Evolutionary conservation across 768 basidiomycete species (phyloP), one percentile per base, ranked within the genome.

Genomic region (Chalciporus pseudorubinellus): DNA sequence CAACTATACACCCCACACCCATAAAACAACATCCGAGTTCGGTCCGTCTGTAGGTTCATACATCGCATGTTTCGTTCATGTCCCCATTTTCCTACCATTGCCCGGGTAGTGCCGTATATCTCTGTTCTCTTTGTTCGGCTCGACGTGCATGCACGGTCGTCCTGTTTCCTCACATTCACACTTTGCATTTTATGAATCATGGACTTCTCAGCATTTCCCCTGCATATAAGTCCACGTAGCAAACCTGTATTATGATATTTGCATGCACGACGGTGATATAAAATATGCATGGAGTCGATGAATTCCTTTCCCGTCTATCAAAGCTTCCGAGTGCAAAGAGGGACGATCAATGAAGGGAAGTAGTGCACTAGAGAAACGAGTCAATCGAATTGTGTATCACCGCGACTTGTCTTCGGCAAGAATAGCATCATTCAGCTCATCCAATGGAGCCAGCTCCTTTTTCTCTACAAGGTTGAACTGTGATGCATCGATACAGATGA

Each of bases 391-490:
- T 45, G 22, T 50, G 22, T 50, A 57, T 53, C 39, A 63, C 54
- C 72, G 65, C 3, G 63, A 34, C 59, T 76, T 79, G 60, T 80
- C 79, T 61, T 82, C 82, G 0, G 78, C 77, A 29, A 87, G 70
- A 58, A 98, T 93, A 9, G 91, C 92, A 59, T 92, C 90, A 68
- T 98, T 98, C 60, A 98, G 79, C 68, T 98, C 95, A 58, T 95
- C 93, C 46, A 98, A 72, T 0, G 95, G 95, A 11, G 90, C 91
- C 8, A 98, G 78, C 65, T 98, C 95, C 71, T 94, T 97, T 80
- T 91, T 90, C 59, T 97, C 95, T n/a, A 98, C 82, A 19, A 95
- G 77, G 63, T 93, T 87, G 66, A 95, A 95, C 92, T 93, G 59
- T 6, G 46, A 16, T 18, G 33, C 13, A 36, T 31, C 20, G 43